Evolutionary conservation across 2,329 filamentous ascomycete species (phyloP), one percentile per base, ranked within the genome.

Genomic region (Tolypocladium ovalisporum): DNA sequence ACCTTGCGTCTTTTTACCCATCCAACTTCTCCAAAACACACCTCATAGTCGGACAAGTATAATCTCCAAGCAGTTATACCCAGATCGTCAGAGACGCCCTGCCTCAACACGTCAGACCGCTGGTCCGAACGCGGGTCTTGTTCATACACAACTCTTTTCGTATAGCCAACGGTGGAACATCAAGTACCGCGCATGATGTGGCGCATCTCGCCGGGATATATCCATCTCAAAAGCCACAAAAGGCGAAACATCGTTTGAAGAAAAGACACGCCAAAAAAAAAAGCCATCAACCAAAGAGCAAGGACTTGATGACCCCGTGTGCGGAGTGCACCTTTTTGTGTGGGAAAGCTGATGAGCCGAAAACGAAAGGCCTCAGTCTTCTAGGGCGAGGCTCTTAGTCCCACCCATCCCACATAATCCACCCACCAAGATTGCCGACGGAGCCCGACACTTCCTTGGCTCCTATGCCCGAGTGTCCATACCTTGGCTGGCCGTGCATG

Each of bases 381-480:
- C 24, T 36, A 55, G 54, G n/a, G 34, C 58, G 42, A 39, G 52
- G 39, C 19, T 19, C 6, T 58, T 55, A 72, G 35, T 74, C 71
- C 72, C 71, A 74, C 27, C 72, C 71, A 47, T 72, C 70, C 72
- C 72, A 74, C 42, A 74, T 57, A n/a, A 70, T 66, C 72, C 72
- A 74, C 40, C 71, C 68, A 39, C 64, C 69, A 59, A 67, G 60
- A 52, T 67, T 67, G 42, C 61, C 64, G 56, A 67, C 54, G 19
- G 63, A 61, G 22, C 65, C 65, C 7, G 69, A 59, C 34, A 65
- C 62, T 39, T 65, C 65, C 35, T 29, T 44, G 4, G 64, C 60
- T 35, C 60, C 64, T 59, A 63, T 67, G 35, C 65, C 62, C 49
- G 70, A 65, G 40, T 71, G 70, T 59, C 67, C 65, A 57, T 68